phyloP scores from a whole-genome alignment of 352 stramenopile genomes.

The Pythium sp. region DNA sequence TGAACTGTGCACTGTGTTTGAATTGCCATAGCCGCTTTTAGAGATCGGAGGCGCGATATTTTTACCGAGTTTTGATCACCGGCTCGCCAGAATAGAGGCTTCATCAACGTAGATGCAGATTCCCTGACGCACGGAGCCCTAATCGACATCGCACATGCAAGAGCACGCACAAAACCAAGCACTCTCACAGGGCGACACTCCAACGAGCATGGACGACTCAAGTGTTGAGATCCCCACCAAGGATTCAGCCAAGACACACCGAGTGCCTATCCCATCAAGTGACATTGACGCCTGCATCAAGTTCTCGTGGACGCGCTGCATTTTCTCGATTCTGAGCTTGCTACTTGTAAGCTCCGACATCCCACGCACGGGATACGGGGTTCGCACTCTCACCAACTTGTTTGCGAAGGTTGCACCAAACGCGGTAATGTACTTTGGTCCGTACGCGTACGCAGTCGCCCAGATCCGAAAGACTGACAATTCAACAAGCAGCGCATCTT shows the following conservation, averaged over 20 bases:
- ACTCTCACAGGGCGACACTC: too few species aligned
- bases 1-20: too few species aligned
- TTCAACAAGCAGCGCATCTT: background rate
- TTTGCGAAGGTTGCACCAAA: conserved; percentile 20
- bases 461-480: conserved; percentile 27
- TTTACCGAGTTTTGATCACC: too few species aligned
- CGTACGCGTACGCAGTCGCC: conserved; percentile 35
- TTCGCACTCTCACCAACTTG: conserved; percentile 15
- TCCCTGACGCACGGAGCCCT: background rate
- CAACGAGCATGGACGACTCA: too few species aligned
- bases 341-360: conserved; percentile 44
- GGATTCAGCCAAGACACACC: background rate
- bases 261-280: background rate
- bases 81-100: too few species aligned
- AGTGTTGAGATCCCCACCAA: background rate
- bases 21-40: too few species aligned
- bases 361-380: conserved; percentile 37
- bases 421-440: conserved; percentile 32
- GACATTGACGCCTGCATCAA: background rate
- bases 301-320: conserved; percentile 12
- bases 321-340: conserved; percentile 31
- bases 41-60: too few species aligned
- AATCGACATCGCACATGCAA: background rate
- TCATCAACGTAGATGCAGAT: too few species aligned
- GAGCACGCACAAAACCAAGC: too few species aligned